Evolutionary conservation across 2,329 filamentous ascomycete species (phyloP), one percentile per base, ranked within the genome.

Genomic region (Colletotrichum magnum): DNA sequence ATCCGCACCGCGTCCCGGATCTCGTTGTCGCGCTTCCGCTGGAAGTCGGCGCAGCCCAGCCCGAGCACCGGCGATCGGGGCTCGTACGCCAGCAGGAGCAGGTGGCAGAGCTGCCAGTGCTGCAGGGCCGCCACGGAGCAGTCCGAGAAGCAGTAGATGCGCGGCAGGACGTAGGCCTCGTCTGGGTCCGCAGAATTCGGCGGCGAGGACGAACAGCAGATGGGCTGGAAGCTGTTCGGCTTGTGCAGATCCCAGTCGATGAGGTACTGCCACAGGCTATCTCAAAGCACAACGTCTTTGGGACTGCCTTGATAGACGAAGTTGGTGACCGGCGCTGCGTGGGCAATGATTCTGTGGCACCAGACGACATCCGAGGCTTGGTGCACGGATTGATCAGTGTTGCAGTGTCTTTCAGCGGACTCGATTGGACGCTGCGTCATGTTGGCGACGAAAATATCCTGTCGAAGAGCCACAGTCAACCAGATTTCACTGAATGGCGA

Each of bases 41-140:
- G 15, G 28, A 18, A 58, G 39, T 39, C 43, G 15, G 39, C n/a
- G 12, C 54, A 21, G 0, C 54, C 54, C 21, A 58, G 12, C 0
- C 39, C 54, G 18, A 58, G 24, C 1, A 15, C 43, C 4, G 54
- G 54, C 39, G 54, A 45, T 0, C 39, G 1, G 12, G 54, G 39
- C 28, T 58, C 54, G 45, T 58, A 39, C 10, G 54, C 54, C 39
- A 47, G 21, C 6, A 58, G 54, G 21, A 58, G 16, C 7, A 58
- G 24, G 39, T 45, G 43, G 12, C 39, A 47, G 7, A 47, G n/a
- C 16, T 45, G 39, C 4, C 28, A 0, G 21, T 45, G 28, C 54
- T 58, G 54, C 12, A 36, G 39, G 7, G 21, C 39, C 6, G 18
- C 43, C 18, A 58, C 21, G 2, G 39, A 21, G 0, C 39, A 47